Evolutionary conservation across 2,329 filamentous ascomycete species (phyloP), one percentile per base, ranked within the genome.

Genomic region (Ciborinia camelliae): DNA sequence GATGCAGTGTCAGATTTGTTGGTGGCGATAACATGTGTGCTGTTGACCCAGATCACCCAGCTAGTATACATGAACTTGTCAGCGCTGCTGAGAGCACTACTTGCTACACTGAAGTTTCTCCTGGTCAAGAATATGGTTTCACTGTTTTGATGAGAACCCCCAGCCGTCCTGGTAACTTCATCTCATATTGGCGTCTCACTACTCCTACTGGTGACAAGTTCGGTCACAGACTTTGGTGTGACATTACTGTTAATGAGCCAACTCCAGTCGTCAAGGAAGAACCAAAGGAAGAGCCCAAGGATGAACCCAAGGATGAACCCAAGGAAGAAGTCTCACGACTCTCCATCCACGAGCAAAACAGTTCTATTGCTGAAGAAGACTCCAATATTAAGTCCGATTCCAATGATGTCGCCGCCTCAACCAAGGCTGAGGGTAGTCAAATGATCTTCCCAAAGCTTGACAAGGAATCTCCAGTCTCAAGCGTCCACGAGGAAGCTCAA

Each of bases 371-470:
- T 45, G 20, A n/a, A n/a, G n/a, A 23, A 9, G 43, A n/a, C 41
- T 3, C 8, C 30, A n/a, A 23, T 20, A 12, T 32, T 45, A 39
- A 45, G 7, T 45, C 39, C 12, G 28, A 23, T 6, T 2, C 14
- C 4, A 2, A 35, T 2, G 54, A 45, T 15, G 28, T n/a, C 14
- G 26, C 20, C 10, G 18, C 20, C 7, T 6, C n/a, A 2, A 28
- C 20, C 8, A 30, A 74, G 30, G 68, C 71, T 12, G 74, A 79
- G 59, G 71, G 76, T 48, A 91, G 88, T 78, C 86, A 88, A 72
- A 97, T 98, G 92, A 93, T 98, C 75, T 98, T 98, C 84, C 95
- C 95, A 67, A 96, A 90, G 77, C 84, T 98, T 47, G 92, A 97
- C 72, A 97, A 96, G 80, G 95, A 98, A 79, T 96, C 92, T 12